Evolutionary conservation across 2,329 filamentous ascomycete genomes (phyloP).

Genomic region (Colletotrichum limetticola): DNA sequence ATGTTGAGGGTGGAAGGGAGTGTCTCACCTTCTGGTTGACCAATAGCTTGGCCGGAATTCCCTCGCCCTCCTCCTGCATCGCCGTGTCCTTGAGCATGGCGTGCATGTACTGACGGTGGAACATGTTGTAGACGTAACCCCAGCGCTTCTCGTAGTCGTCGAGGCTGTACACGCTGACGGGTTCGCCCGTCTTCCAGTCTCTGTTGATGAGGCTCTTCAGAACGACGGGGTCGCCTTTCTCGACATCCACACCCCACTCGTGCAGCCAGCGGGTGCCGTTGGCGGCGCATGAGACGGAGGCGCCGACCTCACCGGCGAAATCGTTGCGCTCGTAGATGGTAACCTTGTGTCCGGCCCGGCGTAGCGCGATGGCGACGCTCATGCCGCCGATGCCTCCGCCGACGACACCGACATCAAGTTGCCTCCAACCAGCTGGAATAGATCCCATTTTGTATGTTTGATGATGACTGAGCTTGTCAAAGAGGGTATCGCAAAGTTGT

Average conservation of each 20-base stretch:
- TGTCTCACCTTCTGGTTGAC: conserved; percentile 64
- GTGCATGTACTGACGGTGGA: conserved; percentile 77
- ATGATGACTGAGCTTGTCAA: background rate
- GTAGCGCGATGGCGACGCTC: conserved; percentile 57
- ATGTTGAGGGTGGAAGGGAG: background rate
- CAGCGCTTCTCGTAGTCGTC: conserved; percentile 73
- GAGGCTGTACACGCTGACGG: conserved; percentile 71
- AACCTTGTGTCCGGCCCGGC: conserved; percentile 57
- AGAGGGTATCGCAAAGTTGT: background rate
- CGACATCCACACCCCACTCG: conserved; percentile 74
- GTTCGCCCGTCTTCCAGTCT: conserved; percentile 76
- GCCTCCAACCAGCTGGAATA: conserved; percentile 50
- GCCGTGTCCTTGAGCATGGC: conserved; percentile 72
- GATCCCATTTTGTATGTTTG: conserved; percentile 17
- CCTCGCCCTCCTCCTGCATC: conserved; percentile 61
- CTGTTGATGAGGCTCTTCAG: conserved; percentile 74
- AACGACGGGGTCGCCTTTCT: conserved; percentile 72
- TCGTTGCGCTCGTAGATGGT: conserved; percentile 75
- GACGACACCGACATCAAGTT: conserved; percentile 55
- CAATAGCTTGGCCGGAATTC: conserved; percentile 61
- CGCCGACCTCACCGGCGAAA: conserved; percentile 75
- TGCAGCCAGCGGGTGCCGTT: conserved; percentile 78
- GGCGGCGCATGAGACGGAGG: conserved; percentile 74
- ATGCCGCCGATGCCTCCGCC: conserved; percentile 62
- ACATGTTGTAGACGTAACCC: conserved; percentile 76